These are phyloP conservation scores for Ophiostoma himal-ulmi DNA, from an alignment of 2,329 filamentous ascomycete species.

Conservation along the genomic window DNA sequence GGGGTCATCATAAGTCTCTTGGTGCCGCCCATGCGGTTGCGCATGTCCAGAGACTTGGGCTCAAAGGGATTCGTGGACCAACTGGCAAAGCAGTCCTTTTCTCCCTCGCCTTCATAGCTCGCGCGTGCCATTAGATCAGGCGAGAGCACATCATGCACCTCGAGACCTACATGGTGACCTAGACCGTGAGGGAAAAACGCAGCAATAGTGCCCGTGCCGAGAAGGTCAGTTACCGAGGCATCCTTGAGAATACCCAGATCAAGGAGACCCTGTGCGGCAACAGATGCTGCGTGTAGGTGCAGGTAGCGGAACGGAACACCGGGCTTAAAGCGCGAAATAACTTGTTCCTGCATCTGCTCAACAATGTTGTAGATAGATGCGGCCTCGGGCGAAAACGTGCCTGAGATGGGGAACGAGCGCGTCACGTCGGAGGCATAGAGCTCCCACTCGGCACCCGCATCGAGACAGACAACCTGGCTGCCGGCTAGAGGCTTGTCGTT, in stretches of 20 bases:
- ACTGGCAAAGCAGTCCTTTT: not conserved
- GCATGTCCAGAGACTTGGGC: not conserved
- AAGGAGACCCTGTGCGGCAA: constrained; percentile 66
- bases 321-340: constrained; percentile 62
- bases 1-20: constrained; percentile 42
- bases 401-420: constrained; percentile 73
- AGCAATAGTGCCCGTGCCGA: constrained; percentile 47
- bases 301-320: constrained; percentile 66
- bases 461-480: constrained; percentile 71
- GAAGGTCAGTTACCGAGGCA: constrained; percentile 50
- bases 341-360: constrained; percentile 70
- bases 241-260: constrained; percentile 65
- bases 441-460: constrained; percentile 79
- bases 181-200: constrained; percentile 63
- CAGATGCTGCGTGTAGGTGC: constrained; percentile 64
- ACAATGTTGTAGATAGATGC: constrained; percentile 72
- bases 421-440: constrained; percentile 90
- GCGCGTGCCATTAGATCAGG: constrained; percentile 33
- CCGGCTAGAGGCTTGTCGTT: constrained; percentile 69
- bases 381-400: constrained; percentile 61
- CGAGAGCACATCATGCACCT: constrained; percentile 56
- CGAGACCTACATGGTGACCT: constrained; percentile 60
- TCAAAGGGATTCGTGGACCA: not conserved
- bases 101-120: not conserved
- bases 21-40: constrained; percentile 31